Conservation (phyloP, 352 stramenopile species). For the Phytophthora quininea region DNA sequence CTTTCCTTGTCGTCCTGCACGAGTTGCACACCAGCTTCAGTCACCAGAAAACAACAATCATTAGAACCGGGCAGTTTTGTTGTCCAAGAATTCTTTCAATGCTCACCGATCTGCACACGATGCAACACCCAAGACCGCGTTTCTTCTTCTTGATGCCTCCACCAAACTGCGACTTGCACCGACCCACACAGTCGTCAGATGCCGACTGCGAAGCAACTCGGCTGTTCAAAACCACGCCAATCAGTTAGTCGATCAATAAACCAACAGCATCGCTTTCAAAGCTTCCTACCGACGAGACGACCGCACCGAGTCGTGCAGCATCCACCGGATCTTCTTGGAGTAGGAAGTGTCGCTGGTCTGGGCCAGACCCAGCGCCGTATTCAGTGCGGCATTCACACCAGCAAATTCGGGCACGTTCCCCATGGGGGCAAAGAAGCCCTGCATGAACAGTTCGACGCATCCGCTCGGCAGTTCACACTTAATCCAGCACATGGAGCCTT, state of each 20-base stretch:
- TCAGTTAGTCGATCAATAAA: not conserved
- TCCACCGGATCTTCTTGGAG: conserved; percentile 55
- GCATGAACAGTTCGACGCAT: conserved; percentile 45
- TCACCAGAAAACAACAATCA: conserved; percentile 2
- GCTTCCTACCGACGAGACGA: conserved; percentile 32
- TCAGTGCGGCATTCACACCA: conserved; percentile 30
- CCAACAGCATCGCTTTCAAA: not conserved
- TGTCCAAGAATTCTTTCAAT: not conserved
- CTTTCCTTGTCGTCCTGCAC: conserved; percentile 42
- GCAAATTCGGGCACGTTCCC: conserved; percentile 38
- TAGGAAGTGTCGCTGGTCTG: conserved; percentile 45
- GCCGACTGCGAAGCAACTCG: conserved; percentile 21
- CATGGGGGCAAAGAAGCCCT: conserved; percentile 46
- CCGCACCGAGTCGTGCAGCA: conserved; percentile 43
- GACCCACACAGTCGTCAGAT: conserved; percentile 38
- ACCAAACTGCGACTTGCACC: conserved; percentile 42
- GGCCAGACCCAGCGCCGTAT: conserved; percentile 27
- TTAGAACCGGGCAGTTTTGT: not conserved
- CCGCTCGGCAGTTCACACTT: conserved; percentile 46
- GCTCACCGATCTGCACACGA: conserved; percentile 45
- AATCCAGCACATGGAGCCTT: conserved; percentile 45
- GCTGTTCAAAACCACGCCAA: not conserved
- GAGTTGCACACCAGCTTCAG: conserved; percentile 45
- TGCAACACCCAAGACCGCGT: conserved; percentile 37
- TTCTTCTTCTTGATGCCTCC: conserved; percentile 28